Conservation (phyloP, 306 rosid species). For the Lotus japonicus region DNA sequence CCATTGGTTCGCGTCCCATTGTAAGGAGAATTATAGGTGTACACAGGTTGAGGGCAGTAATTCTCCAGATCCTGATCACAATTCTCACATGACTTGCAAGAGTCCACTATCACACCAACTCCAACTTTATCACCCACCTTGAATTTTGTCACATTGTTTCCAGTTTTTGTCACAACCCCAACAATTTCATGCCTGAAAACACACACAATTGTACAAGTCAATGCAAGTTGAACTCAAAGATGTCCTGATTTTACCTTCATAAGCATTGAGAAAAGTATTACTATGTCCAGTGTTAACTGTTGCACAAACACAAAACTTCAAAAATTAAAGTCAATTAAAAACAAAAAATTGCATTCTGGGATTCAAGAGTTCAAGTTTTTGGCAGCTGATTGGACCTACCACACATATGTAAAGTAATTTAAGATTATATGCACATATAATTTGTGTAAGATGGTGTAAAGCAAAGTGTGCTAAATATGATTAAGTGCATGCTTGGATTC, state of each 20-base stretch:
- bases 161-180: conserved; percentile 63
- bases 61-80: conserved; percentile 76
- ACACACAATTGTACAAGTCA: background rate
- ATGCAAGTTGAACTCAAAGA: background rate
- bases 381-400: background rate
- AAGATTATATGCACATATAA: background rate
- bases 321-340: background rate
- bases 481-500: too few relatives aligned
- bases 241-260: background rate
- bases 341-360: background rate
- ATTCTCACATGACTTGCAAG: conserved; percentile 64
- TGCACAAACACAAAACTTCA: too few relatives aligned
- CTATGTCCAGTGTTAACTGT: background rate
- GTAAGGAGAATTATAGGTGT: conserved; percentile 50
- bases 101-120: conserved; percentile 79
- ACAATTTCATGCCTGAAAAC: conserved; percentile 81
- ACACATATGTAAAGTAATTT: too few relatives aligned
- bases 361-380: background rate
- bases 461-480: background rate
- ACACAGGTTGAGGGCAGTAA: conserved; percentile 54
- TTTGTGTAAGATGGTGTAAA: background rate
- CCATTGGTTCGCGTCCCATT: conserved; percentile 66
- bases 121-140: conserved; percentile 80
- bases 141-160: conserved; percentile 62
- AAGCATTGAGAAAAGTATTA: background rate